Conservation (phyloP, 352 stramenopile genomes). For the Globisporangium nunn region DNA sequence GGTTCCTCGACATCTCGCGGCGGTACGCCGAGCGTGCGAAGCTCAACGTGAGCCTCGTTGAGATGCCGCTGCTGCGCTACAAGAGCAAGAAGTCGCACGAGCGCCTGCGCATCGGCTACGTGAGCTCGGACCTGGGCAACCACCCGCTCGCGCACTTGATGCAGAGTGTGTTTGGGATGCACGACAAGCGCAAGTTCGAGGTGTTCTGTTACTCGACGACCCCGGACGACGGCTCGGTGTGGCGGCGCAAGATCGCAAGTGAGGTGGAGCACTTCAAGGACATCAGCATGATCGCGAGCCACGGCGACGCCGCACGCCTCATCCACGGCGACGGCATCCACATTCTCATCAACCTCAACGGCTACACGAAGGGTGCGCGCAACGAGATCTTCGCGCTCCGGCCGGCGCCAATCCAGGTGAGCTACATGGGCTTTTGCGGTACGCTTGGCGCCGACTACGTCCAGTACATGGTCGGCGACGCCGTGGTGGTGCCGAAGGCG, state of each 20-base stretch:
- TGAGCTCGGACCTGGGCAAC: slow-evolving; percentile 89
- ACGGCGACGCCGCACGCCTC: slow-evolving; percentile 59
- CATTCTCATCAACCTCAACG: slow-evolving; percentile 91
- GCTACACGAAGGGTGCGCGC: slow-evolving; percentile 89
- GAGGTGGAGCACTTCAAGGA: slow-evolving; percentile 89
- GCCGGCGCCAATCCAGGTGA: slow-evolving; percentile 86
- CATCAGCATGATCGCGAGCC: slow-evolving; percentile 48
- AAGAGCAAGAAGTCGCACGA: slow-evolving; percentile 58
- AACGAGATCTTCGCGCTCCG: slow-evolving; percentile 92
- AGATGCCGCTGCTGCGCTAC: slow-evolving; percentile 66
- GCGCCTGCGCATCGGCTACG: slow-evolving; percentile 82
- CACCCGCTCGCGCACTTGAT: slow-evolving; percentile 90
- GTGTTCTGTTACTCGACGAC: slow-evolving; percentile 88
- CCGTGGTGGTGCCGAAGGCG: slow-evolving; percentile 56
- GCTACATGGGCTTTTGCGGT: slow-evolving; percentile 88
- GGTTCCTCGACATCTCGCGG: slow-evolving; percentile 67
- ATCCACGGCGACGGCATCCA: slow-evolving; percentile 87
- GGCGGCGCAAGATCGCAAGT: slow-evolving; percentile 70
- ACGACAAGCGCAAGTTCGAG: slow-evolving; percentile 84
- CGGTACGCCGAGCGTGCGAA: slow-evolving; percentile 81
- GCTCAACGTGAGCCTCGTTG: slow-evolving; percentile 83
- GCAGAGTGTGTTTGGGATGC: slow-evolving; percentile 87
- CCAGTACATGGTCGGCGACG: slow-evolving; percentile 90
- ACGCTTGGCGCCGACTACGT: slow-evolving; percentile 90
- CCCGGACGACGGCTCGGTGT: slow-evolving; percentile 70